phyloP scores from a whole-genome alignment of 2,329 filamentous ascomycete genomes.

The Tolypocladium amazonense region DNA sequence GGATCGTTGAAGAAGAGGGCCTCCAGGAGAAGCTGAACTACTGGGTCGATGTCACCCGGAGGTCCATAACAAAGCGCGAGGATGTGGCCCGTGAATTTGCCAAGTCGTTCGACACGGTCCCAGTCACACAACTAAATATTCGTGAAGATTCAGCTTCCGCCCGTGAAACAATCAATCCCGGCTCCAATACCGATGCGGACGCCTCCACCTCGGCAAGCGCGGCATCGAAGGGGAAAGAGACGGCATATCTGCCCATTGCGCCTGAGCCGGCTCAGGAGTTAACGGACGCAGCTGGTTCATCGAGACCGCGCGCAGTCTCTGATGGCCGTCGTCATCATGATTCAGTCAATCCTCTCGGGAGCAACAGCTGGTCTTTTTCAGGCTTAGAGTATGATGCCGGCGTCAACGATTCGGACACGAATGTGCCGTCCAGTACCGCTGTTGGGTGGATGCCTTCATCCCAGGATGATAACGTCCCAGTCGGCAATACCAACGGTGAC shows the following conservation, averaged over 20 bases:
- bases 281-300: slow-evolving; percentile 7
- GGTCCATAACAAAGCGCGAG: slow-evolving; percentile 15
- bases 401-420: not conserved
- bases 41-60: slow-evolving; percentile 44
- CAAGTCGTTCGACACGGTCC: not conserved
- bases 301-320: slow-evolving; percentile 42
- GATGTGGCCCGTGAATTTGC: not conserved
- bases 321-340: slow-evolving; percentile 39
- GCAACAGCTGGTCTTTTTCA: slow-evolving; percentile 51
- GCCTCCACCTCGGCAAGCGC: not conserved
- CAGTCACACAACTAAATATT: not conserved
- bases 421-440: not conserved
- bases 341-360: slow-evolving; percentile 40
- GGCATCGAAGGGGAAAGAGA: slow-evolving; percentile 16
- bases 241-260: slow-evolving; percentile 4
- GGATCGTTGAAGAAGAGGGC: slow-evolving; percentile 51
- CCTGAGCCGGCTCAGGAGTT: slow-evolving; percentile 4
- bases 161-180: not conserved
- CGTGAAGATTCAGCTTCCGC: not conserved
- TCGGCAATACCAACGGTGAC: not conserved
- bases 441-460: not conserved
- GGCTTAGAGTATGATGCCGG: slow-evolving; percentile 20
- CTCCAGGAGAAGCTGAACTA: slow-evolving; percentile 47
- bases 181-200: not conserved
- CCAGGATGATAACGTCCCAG: not conserved